Evolutionary conservation across 2,329 filamentous ascomycete species (phyloP), one percentile per base, ranked within the genome.

Genomic region (Phaeosphaeriaceae sp.): DNA sequence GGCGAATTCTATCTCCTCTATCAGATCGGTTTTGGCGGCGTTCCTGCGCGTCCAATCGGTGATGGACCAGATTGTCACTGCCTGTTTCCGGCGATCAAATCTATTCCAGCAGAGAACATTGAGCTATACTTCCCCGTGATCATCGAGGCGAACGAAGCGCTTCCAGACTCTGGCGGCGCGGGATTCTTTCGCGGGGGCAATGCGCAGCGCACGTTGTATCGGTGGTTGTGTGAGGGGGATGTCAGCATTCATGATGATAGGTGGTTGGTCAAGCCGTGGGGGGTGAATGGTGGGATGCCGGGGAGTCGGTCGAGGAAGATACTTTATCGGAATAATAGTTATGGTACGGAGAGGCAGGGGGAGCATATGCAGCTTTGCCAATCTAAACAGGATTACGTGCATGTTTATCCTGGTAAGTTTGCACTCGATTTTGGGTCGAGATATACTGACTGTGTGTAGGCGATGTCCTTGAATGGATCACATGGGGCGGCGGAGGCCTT

Each of bases 21-120:
- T 53, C 78, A 80, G 48, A 81, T 81, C 44, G 77, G 77, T 0
- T 81, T 81, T 30, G 79, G 78, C 4, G 79, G 78, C 18, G 77
- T 80, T 0, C 78, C 77, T 3, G 78, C 77, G 0, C 72, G 78
- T 0, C 75, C 76, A 1, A 73, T 75, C 5, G 77, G 78, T 16
- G 78, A 81, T 42, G 78, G 78, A 2, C 76, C 74, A 1, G 77
- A 81, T 53, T 80, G 78, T 48, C 78, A 81, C 56, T 80, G 78
- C 38, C 65, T 81, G 3, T 81, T 80, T 60, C 78, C 79, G 0
- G 76, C 77, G 1, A 80, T 81, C 64, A 81, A 80, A 52, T 77
- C 74, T 1, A 78, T 80, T 20, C 78, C 78, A 0, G 77, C 76
- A 0, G 79, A 81, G 58, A 77, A 72, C 40, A 76, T 78, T 36